These are phyloP conservation scores for Plasmodium coatneyi DNA, from an alignment of 169 alveolate species.

Conservation along the genomic window DNA sequence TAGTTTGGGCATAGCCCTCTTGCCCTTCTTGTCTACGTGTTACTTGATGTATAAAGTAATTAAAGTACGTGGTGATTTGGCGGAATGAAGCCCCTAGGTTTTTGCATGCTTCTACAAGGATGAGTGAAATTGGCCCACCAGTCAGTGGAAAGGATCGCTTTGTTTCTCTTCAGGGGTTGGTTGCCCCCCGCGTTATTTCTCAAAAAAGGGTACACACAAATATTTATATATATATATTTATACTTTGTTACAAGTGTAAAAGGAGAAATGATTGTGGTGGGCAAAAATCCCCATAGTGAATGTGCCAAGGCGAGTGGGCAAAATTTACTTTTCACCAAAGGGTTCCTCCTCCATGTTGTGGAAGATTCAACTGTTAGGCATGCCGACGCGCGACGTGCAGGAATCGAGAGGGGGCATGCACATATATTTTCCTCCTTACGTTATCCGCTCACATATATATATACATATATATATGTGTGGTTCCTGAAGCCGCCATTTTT, in stretches of 20 bases:
- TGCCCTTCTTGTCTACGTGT: background rate
- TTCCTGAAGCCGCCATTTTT: background rate
- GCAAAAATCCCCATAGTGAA: background rate
- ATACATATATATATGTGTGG: background rate
- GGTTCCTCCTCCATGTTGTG: background rate
- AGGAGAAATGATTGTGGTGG: background rate
- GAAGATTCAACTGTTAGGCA: background rate
- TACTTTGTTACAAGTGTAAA: background rate
- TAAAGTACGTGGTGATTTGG: slow-evolving; percentile 14
- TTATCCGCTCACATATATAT: background rate
- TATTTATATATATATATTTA: background rate
- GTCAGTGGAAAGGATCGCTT: background rate
- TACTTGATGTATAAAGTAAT: slow-evolving; percentile 18
- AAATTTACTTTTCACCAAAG: background rate
- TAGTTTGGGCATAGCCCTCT: background rate
- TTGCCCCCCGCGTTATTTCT: background rate
- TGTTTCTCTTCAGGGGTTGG: background rate
- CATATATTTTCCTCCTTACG: background rate
- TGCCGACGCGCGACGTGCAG: background rate
- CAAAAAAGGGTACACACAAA: background rate
- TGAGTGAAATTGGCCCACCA: background rate
- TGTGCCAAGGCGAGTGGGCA: background rate
- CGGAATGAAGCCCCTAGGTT: background rate
- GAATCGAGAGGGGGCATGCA: background rate
- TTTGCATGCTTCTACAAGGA: background rate